Conservation (phyloP, 768 basidiomycete species). For the Hydnomerulius pinastri region DNA sequence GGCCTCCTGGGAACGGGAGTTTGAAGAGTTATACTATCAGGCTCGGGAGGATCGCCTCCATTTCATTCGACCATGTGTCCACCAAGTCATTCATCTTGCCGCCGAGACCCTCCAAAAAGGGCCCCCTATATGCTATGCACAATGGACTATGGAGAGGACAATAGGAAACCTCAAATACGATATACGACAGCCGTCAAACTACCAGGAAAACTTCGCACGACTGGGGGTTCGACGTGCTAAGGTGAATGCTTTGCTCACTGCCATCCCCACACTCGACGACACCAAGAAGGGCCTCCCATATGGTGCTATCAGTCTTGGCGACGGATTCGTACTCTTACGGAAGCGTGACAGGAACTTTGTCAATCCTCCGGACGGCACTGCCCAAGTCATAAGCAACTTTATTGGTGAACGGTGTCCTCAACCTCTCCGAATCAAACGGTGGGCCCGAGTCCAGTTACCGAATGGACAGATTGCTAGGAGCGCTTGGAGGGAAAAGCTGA, state of each 20-base stretch:
- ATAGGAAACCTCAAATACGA: slow-evolving; percentile 31
- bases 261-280: slow-evolving; percentile 14
- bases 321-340: slow-evolving; percentile 23
- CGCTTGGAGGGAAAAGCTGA: not conserved
- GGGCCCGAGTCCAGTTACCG: slow-evolving; percentile 23
- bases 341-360: not conserved
- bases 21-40: slow-evolving; percentile 30
- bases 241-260: slow-evolving; percentile 15
- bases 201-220: slow-evolving; percentile 28
- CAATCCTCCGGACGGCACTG: not conserved
- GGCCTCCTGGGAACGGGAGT: slow-evolving; percentile 25
- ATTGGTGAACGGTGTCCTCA: not conserved
- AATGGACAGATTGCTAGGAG: slow-evolving; percentile 28
- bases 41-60: slow-evolving; percentile 24
- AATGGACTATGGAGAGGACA: slow-evolving; percentile 32
- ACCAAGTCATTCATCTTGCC: slow-evolving; percentile 25
- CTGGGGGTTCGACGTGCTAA: slow-evolving; percentile 20
- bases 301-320: slow-evolving; percentile 14
- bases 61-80: slow-evolving; percentile 27
- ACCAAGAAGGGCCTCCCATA: slow-evolving; percentile 1
- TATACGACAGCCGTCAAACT: slow-evolving; percentile 24
- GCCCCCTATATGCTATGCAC: slow-evolving; percentile 22
- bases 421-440: slow-evolving; percentile 2
- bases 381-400: not conserved
- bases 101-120: slow-evolving; percentile 24